Percentiles rank a stretch among this genome's conserved stretches.
phyloP scores from a whole-genome alignment of 2,329 filamentous ascomycete genomes.

The Parafenestella ontariensis region DNA sequence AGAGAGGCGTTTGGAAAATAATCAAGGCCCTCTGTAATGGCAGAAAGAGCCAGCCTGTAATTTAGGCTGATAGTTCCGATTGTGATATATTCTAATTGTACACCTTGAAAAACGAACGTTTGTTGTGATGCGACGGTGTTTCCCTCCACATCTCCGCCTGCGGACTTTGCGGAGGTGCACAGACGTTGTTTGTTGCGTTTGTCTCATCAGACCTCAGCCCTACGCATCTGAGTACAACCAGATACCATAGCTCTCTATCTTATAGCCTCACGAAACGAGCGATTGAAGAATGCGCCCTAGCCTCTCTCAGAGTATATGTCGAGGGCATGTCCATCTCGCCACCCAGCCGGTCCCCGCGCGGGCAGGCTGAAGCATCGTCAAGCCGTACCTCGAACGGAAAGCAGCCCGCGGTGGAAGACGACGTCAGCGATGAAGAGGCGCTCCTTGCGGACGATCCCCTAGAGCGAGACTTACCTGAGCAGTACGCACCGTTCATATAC shows the following conservation, averaged over 20 bases:
- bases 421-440: constrained; percentile 57
- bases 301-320: constrained; percentile 33
- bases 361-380: constrained; percentile 55
- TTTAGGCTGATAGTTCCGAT: background rate
- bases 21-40: background rate
- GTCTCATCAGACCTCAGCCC: constrained; percentile 25
- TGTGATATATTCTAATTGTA: background rate
- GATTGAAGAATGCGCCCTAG: constrained; percentile 37
- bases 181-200: constrained; percentile 15
- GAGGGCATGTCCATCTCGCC: constrained; percentile 50
- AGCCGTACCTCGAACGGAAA: constrained; percentile 49
- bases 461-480: constrained; percentile 56
- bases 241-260: constrained; percentile 3
- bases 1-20: background rate
- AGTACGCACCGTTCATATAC: constrained; percentile 32
- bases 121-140: background rate
- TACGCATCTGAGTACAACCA: constrained; percentile 11
- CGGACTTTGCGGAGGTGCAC: too few species aligned
- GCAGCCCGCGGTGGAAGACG: constrained; percentile 46
- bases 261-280: constrained; percentile 22
- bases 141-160: background rate
- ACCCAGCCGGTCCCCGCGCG: constrained; percentile 40
- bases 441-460: constrained; percentile 65
- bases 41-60: background rate
- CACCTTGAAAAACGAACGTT: background rate